A percentile compares a stretch with the other conserved stretches of the same genome.
Conservation (phyloP, 2,329 filamentous ascomycete genomes). For the Metarhizium guizhouense region DNA sequence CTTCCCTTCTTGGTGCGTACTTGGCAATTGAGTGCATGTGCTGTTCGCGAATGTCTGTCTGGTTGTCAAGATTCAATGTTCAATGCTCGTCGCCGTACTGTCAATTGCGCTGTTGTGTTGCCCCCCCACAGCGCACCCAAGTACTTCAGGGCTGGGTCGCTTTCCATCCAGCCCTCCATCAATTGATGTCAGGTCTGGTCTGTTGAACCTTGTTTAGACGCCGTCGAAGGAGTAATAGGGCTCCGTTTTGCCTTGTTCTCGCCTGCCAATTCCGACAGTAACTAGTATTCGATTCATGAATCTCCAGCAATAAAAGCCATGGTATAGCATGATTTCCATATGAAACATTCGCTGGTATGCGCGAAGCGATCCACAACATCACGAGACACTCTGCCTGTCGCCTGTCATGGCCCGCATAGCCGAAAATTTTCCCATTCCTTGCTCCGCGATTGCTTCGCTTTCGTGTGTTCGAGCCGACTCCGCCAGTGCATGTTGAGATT, state of each 20-base stretch:
- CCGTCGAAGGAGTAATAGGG: not conserved
- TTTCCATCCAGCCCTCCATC: too few species aligned
- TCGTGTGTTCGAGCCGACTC: too few species aligned
- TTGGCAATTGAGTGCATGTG: too few species aligned
- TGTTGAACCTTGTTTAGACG: not conserved
- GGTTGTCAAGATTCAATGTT: too few species aligned
- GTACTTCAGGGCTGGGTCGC: too few species aligned
- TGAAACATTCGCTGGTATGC: not conserved
- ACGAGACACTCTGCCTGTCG: not conserved
- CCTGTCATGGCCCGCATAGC: not conserved
- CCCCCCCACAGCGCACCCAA: too few species aligned
- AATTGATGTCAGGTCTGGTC: not conserved
- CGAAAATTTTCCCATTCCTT: not conserved
- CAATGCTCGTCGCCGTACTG: too few species aligned
- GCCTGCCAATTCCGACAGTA: not conserved
- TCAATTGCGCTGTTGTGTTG: too few species aligned
- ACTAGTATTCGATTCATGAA: not conserved
- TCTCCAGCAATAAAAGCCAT: not conserved
- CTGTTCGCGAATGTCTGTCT: too few species aligned
- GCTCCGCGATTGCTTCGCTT: too few species aligned
- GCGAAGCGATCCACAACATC: not conserved
- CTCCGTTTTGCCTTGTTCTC: not conserved
- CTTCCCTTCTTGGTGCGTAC: not conserved
- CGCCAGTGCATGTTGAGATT: not conserved
- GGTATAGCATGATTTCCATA: not conserved